phyloP scores from a whole-genome alignment of 805 yeast genomes.

The Phaffomyces antillensis region DNA sequence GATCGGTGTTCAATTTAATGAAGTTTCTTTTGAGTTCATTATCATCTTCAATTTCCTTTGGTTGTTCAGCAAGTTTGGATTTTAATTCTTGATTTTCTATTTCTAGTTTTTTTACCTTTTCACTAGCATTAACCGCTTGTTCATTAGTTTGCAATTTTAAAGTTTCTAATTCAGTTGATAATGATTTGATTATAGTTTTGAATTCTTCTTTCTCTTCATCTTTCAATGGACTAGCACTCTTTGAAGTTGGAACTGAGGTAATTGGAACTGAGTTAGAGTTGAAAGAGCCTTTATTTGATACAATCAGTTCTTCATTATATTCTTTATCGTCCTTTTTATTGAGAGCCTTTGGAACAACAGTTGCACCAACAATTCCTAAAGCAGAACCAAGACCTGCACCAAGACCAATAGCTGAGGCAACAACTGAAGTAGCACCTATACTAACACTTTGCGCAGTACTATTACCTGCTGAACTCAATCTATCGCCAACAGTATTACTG shows the following conservation, averaged over 20 bases:
- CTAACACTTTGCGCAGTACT: not conserved
- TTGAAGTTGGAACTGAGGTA: not conserved
- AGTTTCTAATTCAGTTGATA: constrained; percentile 29
- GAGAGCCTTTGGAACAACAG: not conserved
- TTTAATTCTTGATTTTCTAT: constrained; percentile 23
- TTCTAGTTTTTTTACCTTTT: constrained; percentile 44
- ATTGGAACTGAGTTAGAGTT: too few relatives aligned
- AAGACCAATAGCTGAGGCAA: not conserved
- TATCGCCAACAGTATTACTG: too few relatives aligned
- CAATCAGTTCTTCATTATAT: not conserved
- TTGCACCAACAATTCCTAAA: constrained; percentile 8
- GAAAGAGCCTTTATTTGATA: too few relatives aligned
- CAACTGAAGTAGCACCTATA: not conserved
- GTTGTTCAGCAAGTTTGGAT: constrained; percentile 12
- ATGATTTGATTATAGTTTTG: constrained; percentile 22
- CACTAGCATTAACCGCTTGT: constrained; percentile 53
- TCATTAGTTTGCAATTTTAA: constrained; percentile 37
- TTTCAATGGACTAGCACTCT: not conserved
- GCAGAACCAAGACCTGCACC: constrained; percentile 9
- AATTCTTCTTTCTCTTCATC: constrained; percentile 17
- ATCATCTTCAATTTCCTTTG: constrained; percentile 13
- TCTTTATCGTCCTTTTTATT: too few relatives aligned
- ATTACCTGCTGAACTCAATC: too few relatives aligned
- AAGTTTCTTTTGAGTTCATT: constrained; percentile 34
- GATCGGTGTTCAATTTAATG: constrained; percentile 36